phyloP scores from a whole-genome alignment of 139 green algal genomes.

The Gonium pectorale region DNA sequence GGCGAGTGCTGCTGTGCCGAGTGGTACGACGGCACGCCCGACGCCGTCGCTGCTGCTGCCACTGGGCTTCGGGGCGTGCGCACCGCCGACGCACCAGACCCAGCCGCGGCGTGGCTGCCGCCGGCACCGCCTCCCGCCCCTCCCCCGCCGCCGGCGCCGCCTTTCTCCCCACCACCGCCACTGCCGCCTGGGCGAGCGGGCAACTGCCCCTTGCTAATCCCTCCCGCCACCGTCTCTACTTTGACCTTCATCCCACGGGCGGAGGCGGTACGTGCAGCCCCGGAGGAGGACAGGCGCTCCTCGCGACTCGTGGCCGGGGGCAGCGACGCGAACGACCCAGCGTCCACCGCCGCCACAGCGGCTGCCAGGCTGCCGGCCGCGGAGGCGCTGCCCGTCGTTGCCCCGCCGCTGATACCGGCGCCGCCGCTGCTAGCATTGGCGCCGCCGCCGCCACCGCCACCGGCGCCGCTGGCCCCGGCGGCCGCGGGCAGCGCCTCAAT shows the following conservation, averaged over 20 bases:
- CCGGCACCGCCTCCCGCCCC: background rate
- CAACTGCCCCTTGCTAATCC: conserved; percentile 48
- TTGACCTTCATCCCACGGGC: conserved; percentile 49
- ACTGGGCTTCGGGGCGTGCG: conserved; percentile 21
- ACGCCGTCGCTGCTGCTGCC: conserved; percentile 29
- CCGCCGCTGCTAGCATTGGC: background rate
- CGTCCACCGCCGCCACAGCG: conserved; percentile 21
- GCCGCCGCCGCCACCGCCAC: background rate
- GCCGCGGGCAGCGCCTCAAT: conserved; percentile 18
- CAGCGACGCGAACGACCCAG: conserved; percentile 1
- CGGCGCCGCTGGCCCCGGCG: background rate
- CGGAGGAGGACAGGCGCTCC: background rate
- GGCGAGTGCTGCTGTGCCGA: no score
- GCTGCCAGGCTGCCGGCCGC: background rate
- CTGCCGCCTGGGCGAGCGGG: background rate
- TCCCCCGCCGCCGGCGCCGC: background rate
- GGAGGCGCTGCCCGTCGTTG: background rate
- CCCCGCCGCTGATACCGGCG: background rate
- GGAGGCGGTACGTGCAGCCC: conserved; percentile 3
- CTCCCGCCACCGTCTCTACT: conserved; percentile 50
- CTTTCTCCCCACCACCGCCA: background rate
- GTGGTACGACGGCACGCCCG: conserved; percentile 3
- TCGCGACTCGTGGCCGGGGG: conserved; percentile 4
- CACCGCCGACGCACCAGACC: no score
- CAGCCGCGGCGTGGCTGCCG: background rate